Percentiles rank a stretch among this genome's conserved stretches.
These are phyloP conservation scores for Martensiomyces pterosporus DNA, from an alignment of 192 early-diverging fungal genomes.

Conservation along the genomic window DNA sequence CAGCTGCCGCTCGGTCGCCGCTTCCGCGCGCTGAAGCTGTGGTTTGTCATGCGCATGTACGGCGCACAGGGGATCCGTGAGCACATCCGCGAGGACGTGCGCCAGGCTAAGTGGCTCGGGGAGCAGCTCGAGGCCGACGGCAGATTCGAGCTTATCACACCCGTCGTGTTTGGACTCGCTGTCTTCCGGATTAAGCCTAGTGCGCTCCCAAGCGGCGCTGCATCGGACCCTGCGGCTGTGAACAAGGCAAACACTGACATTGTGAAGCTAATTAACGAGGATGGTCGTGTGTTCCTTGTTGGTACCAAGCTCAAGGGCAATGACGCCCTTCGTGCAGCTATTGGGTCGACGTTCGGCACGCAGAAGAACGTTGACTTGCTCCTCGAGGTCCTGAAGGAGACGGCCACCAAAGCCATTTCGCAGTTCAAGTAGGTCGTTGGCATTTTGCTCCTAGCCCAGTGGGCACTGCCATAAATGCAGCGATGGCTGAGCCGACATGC, in stretches of 20 bases:
- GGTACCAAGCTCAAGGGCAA: constrained; percentile 33
- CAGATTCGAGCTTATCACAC: constrained; percentile 47
- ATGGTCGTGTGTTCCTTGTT: constrained; percentile 42
- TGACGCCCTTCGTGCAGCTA: constrained; percentile 26
- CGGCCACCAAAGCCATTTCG: constrained; percentile 8
- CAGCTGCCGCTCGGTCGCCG: constrained; percentile 55
- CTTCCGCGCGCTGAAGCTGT: constrained; percentile 62
- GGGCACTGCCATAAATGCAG: too few species aligned
- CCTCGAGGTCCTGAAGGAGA: constrained; percentile 10
- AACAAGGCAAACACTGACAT: constrained; percentile 35
- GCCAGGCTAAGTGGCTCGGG: constrained; percentile 38
- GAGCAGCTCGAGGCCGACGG: constrained; percentile 32
- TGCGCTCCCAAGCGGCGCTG: neutral
- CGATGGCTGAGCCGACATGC: too few species aligned
- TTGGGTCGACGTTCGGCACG: constrained; percentile 26
- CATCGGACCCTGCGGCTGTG: neutral
- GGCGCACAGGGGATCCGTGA: constrained; percentile 52
- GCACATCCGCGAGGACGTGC: constrained; percentile 47
- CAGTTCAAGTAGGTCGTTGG: too few species aligned
- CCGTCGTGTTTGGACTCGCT: constrained; percentile 44
- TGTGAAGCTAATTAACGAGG: constrained; percentile 22
- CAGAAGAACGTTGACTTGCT: constrained; percentile 17
- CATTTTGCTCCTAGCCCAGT: too few species aligned
- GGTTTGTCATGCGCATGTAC: constrained; percentile 61
- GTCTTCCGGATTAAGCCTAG: constrained; percentile 45